Conservation (phyloP, 352 stramenopile genomes). For the Phytophthora cajani region DNA sequence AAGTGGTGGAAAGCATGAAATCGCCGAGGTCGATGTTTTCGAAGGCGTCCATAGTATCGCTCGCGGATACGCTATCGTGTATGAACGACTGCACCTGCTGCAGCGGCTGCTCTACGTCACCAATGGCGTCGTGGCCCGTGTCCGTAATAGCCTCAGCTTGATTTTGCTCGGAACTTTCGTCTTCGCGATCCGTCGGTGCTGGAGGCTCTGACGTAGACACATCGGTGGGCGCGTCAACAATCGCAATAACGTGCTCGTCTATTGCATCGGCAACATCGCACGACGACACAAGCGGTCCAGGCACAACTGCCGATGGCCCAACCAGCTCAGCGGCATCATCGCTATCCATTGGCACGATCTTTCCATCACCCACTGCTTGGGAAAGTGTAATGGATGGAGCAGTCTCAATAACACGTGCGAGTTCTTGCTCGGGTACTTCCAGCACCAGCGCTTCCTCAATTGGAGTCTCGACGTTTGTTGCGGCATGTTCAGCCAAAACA, state of each 20-base stretch:
- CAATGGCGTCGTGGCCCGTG: neutral
- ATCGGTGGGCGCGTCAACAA: neutral
- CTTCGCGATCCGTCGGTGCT: neutral
- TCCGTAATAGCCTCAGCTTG: neutral
- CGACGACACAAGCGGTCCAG: too few species aligned
- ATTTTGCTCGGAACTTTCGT: neutral
- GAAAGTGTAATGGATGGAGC: neutral
- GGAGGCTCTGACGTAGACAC: neutral
- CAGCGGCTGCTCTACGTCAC: neutral
- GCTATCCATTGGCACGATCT: neutral
- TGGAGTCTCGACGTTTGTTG: neutral
- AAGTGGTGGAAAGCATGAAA: neutral
- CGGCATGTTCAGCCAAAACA: neutral
- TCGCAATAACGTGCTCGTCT: neutral
- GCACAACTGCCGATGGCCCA: neutral
- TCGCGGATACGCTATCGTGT: neutral
- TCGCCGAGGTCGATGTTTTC: conserved; percentile 18
- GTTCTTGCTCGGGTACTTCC: neutral
- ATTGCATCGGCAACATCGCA: neutral
- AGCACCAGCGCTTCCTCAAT: neutral
- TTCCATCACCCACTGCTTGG: neutral
- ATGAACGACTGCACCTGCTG: neutral
- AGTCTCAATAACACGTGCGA: neutral
- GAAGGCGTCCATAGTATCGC: neutral
- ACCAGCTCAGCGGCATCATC: neutral